phyloP scores from a whole-genome alignment of 129 eudicot genomes.

The Erigeron canadensis region DNA sequence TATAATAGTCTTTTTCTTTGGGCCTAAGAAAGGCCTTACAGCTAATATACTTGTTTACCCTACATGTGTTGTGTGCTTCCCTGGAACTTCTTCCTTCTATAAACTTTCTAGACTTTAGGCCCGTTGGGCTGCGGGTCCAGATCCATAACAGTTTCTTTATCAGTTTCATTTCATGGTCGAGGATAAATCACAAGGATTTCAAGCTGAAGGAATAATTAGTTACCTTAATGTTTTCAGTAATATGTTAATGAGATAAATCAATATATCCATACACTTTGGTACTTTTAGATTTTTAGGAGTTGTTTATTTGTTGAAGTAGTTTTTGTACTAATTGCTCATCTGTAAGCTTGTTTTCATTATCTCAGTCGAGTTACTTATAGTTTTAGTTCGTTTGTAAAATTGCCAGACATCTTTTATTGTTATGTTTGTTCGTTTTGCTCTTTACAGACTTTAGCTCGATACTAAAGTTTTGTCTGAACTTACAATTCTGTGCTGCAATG shows the following conservation, averaged over 20 bases:
- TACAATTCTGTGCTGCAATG: conserved; percentile 5
- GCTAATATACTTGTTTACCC: too few relatives aligned
- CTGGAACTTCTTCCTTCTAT: too few relatives aligned
- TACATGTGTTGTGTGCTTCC: too few relatives aligned
- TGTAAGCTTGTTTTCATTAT: too few relatives aligned
- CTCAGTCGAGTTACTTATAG: neutral
- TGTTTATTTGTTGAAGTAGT: conserved; percentile 6
- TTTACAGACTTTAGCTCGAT: neutral
- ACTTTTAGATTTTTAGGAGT: conserved; percentile 1
- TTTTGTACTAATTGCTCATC: conserved; percentile 10
- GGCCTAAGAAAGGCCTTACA: too few relatives aligned
- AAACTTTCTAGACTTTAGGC: too few relatives aligned
- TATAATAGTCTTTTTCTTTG: too few relatives aligned
- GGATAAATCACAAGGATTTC: neutral
- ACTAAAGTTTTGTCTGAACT: too few relatives aligned
- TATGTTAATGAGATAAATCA: neutral
- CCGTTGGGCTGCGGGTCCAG: too few relatives aligned
- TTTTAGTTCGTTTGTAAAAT: neutral
- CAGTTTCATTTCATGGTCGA: neutral
- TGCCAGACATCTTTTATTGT: neutral
- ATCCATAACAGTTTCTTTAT: too few relatives aligned
- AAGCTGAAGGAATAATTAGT: neutral
- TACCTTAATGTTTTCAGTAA: neutral
- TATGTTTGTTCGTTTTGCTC: neutral
- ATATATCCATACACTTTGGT: neutral